A percentile compares a stretch with the other conserved stretches of the same genome.
These are phyloP conservation scores for Phytophthora rubi DNA, from an alignment of 352 stramenopile genomes.

Conservation along the genomic window DNA sequence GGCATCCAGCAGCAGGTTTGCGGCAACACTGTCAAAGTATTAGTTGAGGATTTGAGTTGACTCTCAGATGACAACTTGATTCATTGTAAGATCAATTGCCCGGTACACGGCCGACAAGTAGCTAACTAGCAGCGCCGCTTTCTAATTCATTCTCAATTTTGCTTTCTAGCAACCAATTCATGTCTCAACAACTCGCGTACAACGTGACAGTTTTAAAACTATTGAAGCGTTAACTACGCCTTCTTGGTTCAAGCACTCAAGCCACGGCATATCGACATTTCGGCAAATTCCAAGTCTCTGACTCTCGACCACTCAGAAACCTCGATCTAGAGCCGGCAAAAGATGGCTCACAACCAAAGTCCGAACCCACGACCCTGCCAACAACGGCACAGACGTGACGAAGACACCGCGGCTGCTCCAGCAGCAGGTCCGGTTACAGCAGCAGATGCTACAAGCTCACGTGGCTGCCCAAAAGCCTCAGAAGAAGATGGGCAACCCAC, in stretches of 20 bases:
- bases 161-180: background rate
- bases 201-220: slow-evolving; percentile 3
- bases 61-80: slow-evolving; percentile 7
- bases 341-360: no score
- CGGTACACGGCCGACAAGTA: background rate
- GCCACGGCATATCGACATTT: no score
- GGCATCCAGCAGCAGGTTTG: background rate
- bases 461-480: slow-evolving; percentile 2
- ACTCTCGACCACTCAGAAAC: no score
- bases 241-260: no score
- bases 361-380: no score
- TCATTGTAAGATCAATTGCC: slow-evolving; percentile 6
- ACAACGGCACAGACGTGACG: no score
- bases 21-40: background rate
- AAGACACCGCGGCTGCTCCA: slow-evolving; percentile 2
- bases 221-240: no score
- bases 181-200: slow-evolving; percentile 5
- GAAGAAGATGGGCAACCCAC: slow-evolving; percentile 8
- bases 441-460: slow-evolving; percentile 18
- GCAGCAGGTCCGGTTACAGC: slow-evolving; percentile 17
- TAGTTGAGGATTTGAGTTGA: background rate
- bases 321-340: no score
- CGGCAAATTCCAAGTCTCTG: no score
- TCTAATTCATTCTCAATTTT: slow-evolving; percentile 10
- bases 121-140: background rate